phyloP scores from a whole-genome alignment of 1,139 yeast genomes.

The Groenewaldozyma auringiensis region DNA sequence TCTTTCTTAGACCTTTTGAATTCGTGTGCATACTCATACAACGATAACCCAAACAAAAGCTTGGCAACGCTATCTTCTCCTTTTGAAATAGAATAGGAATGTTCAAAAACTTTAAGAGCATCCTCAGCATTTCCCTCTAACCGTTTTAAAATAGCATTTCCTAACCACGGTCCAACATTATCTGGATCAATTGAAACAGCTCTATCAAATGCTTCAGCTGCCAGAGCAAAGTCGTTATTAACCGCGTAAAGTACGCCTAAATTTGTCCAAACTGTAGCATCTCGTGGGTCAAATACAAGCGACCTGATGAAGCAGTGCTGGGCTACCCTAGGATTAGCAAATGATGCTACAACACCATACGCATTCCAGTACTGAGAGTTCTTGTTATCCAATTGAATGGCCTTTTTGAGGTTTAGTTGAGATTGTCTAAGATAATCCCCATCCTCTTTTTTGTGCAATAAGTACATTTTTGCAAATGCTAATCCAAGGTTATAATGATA shows the following conservation, averaged over 20 bases:
- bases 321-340: conserved; percentile 59
- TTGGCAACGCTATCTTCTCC: conserved; percentile 69
- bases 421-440: conserved; percentile 39
- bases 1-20: conserved; percentile 10
- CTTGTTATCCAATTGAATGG: conserved; percentile 63
- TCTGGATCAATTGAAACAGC: conserved; percentile 82
- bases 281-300: conserved; percentile 57
- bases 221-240: conserved; percentile 61
- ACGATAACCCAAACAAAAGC: conserved; percentile 58
- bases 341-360: conserved; percentile 62
- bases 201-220: conserved; percentile 62
- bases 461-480: conserved; percentile 47
- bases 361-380: conserved; percentile 75
- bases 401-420: conserved; percentile 49
- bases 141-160: conserved; percentile 65
- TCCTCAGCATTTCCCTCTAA: conserved; percentile 46
- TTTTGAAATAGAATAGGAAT: conserved; percentile 67
- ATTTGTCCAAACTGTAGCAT: conserved; percentile 70
- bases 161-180: conserved; percentile 74
- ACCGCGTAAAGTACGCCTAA: conserved; percentile 70
- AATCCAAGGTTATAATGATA: conserved; percentile 65
- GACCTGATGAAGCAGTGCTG: conserved; percentile 94
- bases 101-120: conserved; percentile 59
- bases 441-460: conserved; percentile 26
- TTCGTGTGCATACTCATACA: conserved; percentile 31